Conservation (phyloP, 805 yeast species). For the Kuraishia hungarica region DNA sequence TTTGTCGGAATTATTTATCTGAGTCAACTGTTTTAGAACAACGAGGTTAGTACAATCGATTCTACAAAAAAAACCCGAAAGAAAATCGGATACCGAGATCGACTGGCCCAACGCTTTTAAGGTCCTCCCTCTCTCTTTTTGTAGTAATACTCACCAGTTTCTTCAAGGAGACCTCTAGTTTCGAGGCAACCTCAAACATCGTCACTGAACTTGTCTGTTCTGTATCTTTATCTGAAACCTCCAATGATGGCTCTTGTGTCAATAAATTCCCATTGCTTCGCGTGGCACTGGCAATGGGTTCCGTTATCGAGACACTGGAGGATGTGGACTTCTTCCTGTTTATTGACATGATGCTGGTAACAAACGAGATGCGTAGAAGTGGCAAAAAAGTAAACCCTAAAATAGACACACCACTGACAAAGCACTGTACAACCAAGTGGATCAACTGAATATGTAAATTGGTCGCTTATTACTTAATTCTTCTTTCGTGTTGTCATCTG, state of each 20-base stretch:
- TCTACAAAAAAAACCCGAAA: too few species aligned
- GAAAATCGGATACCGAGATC: too few species aligned
- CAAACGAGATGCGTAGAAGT: neutral
- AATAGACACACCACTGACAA: neutral
- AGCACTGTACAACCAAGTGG: neutral
- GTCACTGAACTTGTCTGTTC: neutral
- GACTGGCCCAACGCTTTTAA: neutral
- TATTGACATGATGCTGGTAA: neutral
- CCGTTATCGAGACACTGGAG: neutral
- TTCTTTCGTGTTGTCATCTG: too few species aligned
- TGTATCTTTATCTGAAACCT: neutral
- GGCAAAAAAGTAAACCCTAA: neutral
- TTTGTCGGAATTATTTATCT: neutral
- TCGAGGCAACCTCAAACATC: slow-evolving; percentile 2
- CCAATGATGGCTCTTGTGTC: neutral
- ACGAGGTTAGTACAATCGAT: too few species aligned
- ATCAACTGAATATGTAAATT: neutral
- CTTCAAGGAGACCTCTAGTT: slow-evolving; percentile 1
- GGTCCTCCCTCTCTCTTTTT: too few species aligned
- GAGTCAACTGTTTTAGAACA: neutral
- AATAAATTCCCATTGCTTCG: neutral
- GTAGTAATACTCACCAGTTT: slow-evolving; percentile 1
- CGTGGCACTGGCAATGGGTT: neutral
- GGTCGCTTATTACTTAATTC: too few species aligned
- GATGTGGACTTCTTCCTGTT: neutral